A percentile compares a stretch with the other conserved stretches of the same genome.
Conservation (phyloP, 139 green algal genomes). For the Asterochloris erici region DNA sequence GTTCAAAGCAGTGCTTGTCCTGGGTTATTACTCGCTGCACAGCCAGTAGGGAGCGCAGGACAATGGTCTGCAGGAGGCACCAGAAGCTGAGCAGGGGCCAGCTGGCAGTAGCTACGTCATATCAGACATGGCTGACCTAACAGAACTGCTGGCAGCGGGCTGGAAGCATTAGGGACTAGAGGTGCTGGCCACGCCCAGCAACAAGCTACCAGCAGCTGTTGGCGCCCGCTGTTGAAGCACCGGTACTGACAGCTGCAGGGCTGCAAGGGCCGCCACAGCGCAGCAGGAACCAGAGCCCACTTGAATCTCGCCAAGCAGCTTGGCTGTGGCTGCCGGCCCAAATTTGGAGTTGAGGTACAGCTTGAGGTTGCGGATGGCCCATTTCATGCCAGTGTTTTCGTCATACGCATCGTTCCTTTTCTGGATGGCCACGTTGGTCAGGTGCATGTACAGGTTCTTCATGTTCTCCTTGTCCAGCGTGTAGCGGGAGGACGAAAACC, state of each 20-base stretch:
- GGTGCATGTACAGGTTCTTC: conserved; percentile 58
- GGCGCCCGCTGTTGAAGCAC: too few relatives aligned
- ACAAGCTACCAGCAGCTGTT: too few relatives aligned
- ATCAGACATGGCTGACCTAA: too few relatives aligned
- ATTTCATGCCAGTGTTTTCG: conserved; percentile 33
- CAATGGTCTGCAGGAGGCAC: conserved; percentile 1
- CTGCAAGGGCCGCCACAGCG: too few relatives aligned
- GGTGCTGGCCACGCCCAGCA: too few relatives aligned
- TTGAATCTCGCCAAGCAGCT: conserved; percentile 27
- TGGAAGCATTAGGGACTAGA: too few relatives aligned
- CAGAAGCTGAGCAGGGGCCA: too few relatives aligned
- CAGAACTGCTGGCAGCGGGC: too few relatives aligned
- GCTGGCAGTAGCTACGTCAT: too few relatives aligned
- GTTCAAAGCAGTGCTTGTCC: conserved; percentile 72
- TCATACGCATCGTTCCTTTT: conserved; percentile 46
- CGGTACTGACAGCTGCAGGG: too few relatives aligned
- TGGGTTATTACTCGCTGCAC: conserved; percentile 68
- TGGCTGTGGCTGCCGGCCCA: conserved; percentile 17
- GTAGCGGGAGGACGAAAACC: conserved; percentile 43
- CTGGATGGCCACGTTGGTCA: conserved; percentile 69
- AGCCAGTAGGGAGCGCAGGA: conserved; percentile 35
- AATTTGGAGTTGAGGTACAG: conserved; percentile 27
- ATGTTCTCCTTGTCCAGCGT: conserved; percentile 58
- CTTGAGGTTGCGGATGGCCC: conserved; percentile 29
- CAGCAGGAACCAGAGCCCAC: background rate